These are phyloP conservation scores for Dactylellina haptotyla DNA, from an alignment of 2,329 filamentous ascomycete species.

Conservation along the genomic window DNA sequence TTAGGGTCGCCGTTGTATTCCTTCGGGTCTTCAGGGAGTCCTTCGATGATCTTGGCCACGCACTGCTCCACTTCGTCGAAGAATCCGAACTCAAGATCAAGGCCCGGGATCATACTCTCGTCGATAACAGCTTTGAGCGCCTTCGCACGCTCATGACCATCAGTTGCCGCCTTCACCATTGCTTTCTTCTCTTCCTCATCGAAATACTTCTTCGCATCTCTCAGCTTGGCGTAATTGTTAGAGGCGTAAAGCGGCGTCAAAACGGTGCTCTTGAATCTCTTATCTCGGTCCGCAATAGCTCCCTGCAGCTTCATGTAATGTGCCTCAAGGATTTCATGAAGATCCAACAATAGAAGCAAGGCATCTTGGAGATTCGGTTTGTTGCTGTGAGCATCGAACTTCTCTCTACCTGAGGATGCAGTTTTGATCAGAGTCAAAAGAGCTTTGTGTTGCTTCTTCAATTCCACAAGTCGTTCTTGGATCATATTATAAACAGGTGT, in stretches of 20 bases:
- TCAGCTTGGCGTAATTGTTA: constrained; percentile 58
- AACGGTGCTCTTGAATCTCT: constrained; percentile 57
- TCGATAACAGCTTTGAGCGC: constrained; percentile 49
- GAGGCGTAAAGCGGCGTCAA: constrained; percentile 56
- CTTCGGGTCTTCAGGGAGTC: constrained; percentile 32
- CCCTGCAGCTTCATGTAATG: constrained; percentile 58
- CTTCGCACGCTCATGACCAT: constrained; percentile 50
- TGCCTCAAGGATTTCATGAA: constrained; percentile 55
- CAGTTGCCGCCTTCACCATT: constrained; percentile 45
- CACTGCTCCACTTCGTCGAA: constrained; percentile 50
- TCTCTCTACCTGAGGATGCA: constrained; percentile 47
- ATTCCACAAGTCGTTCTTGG: constrained; percentile 57
- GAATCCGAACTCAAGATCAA: constrained; percentile 52
- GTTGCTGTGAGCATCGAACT: constrained; percentile 27
- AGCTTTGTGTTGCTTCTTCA: constrained; percentile 57
- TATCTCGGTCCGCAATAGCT: constrained; percentile 57
- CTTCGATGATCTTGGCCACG: constrained; percentile 39
- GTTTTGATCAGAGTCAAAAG: constrained; percentile 52
- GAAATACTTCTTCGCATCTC: constrained; percentile 58
- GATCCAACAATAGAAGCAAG: constrained; percentile 54
- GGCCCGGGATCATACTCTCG: constrained; percentile 52
- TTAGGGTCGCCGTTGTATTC: constrained; percentile 42
- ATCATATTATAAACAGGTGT: constrained; percentile 57
- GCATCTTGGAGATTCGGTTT: constrained; percentile 56
- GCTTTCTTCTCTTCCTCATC: constrained; percentile 58